Conservation (phyloP, 345 rosid genomes). For the Euclidium syriacum region DNA sequence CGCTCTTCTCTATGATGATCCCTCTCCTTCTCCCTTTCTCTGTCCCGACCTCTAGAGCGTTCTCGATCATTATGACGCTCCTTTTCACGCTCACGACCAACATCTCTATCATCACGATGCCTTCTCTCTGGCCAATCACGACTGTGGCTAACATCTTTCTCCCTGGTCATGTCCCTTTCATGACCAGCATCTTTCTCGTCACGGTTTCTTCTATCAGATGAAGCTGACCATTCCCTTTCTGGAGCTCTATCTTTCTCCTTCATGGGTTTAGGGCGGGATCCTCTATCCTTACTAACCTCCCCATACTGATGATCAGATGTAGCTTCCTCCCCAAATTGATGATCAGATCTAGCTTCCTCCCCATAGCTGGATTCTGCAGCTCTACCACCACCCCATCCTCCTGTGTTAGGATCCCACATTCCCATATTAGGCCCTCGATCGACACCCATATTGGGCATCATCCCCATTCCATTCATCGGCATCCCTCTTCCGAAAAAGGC, state of each 20-base stretch:
- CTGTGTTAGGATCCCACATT: slow-evolving; percentile 71
- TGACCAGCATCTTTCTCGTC: slow-evolving; percentile 60
- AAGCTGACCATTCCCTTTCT: slow-evolving; percentile 70
- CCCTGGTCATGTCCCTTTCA: slow-evolving; percentile 58
- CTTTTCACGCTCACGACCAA: slow-evolving; percentile 54
- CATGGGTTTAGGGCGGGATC: slow-evolving; percentile 42
- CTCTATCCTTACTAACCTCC: slow-evolving; percentile 63
- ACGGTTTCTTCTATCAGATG: slow-evolving; percentile 67
- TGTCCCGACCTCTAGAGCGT: slow-evolving; percentile 60
- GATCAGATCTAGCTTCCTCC: slow-evolving; percentile 83
- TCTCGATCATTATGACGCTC: slow-evolving; percentile 58
- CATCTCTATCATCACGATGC: slow-evolving; percentile 60
- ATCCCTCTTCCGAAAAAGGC: slow-evolving; percentile 73
- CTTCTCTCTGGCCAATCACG: slow-evolving; percentile 54
- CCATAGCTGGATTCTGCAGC: slow-evolving; percentile 81
- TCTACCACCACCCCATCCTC: slow-evolving; percentile 73
- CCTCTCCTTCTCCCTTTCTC: slow-evolving; percentile 54
- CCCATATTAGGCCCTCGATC: slow-evolving; percentile 74
- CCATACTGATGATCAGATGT: slow-evolving; percentile 79
- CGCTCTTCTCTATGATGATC: slow-evolving; percentile 63
- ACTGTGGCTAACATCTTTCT: slow-evolving; percentile 52
- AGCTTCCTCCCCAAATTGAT: slow-evolving; percentile 74
- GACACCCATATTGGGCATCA: slow-evolving; percentile 58
- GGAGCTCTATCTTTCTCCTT: slow-evolving; percentile 66
- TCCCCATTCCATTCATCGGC: slow-evolving; percentile 74